Evolutionary conservation across 208 protist species (phyloP).

Genomic region (Vickermania ingenoplastis): DNA sequence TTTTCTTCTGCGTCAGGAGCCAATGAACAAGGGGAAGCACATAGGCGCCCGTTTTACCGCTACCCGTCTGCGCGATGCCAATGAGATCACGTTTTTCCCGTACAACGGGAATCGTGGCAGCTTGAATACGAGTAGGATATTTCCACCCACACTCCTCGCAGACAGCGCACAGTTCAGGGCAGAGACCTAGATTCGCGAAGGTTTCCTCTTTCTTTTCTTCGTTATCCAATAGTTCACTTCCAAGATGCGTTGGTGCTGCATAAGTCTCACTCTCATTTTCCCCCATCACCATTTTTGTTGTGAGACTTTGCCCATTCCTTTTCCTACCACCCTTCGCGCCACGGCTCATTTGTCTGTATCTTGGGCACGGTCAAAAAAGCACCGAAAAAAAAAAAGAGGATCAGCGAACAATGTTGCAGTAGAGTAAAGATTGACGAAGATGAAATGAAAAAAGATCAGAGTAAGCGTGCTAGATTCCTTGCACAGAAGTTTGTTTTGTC

Average conservation of each 20-base stretch:
- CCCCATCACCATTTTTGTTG: no score
- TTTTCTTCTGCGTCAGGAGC: slow-evolving; percentile 88
- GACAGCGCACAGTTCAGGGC: slow-evolving; percentile 84
- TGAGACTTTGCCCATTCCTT: no score
- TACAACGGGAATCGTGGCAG: slow-evolving; percentile 89
- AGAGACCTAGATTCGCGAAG: slow-evolving; percentile 89
- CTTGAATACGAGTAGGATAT: slow-evolving; percentile 95
- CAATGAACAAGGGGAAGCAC: slow-evolving; percentile 97
- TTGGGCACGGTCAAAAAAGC: no score
- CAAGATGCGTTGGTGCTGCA: slow-evolving; percentile 14
- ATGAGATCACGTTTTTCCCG: slow-evolving; percentile 91
- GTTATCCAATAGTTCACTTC: slow-evolving; percentile 78
- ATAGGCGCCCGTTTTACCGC: slow-evolving; percentile 99
- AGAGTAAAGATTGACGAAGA: no score
- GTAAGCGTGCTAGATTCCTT: no score
- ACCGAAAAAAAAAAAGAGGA: no score
- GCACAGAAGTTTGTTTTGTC: no score
- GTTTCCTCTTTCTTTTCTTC: slow-evolving; percentile 67
- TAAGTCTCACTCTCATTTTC: slow-evolving; percentile 3
- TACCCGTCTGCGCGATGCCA: slow-evolving; percentile 98
- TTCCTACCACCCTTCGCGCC: no score
- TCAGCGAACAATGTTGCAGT: no score
- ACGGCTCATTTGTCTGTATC: no score
- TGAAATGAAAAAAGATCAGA: no score
- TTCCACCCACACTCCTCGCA: slow-evolving; percentile 85